phyloP scores from a whole-genome alignment of 2,329 filamentous ascomycete genomes.

The Aureobasidium subglaciale region DNA sequence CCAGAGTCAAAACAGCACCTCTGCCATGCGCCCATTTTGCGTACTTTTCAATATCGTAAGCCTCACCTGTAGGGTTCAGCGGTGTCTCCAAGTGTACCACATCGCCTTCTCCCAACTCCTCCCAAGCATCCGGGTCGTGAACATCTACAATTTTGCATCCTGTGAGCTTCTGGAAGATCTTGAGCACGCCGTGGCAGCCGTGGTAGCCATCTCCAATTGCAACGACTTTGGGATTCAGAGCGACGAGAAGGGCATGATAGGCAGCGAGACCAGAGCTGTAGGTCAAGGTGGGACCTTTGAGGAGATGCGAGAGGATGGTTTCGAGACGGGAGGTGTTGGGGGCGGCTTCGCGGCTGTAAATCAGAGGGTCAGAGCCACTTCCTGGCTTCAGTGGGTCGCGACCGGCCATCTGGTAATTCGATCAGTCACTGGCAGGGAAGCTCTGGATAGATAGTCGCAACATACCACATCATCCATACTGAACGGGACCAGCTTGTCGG shows the following conservation, averaged over 20 bases:
- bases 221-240: conserved; percentile 73
- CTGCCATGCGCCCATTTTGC: conserved; percentile 63
- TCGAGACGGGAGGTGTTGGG: conserved; percentile 84
- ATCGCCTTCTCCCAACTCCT: conserved; percentile 67
- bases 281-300: conserved; percentile 63
- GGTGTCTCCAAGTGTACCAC: conserved; percentile 90
- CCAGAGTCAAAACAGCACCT: conserved; percentile 74
- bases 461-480: conserved; percentile 45
- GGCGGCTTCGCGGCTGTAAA: conserved; percentile 75
- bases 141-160: conserved; percentile 67
- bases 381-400: conserved; percentile 31
- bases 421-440: conserved; percentile 8
- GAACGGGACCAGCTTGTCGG: conserved; percentile 52
- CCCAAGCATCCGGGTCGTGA: conserved; percentile 33
- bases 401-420: conserved; percentile 11
- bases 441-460: conserved; percentile 20
- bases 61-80: conserved; percentile 81
- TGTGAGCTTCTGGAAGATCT: conserved; percentile 65
- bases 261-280: conserved; percentile 82
- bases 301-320: conserved; percentile 65
- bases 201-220: conserved; percentile 85
- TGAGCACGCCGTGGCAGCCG: conserved; percentile 81
- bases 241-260: conserved; percentile 81
- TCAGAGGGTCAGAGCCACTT: conserved; percentile 52
- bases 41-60: conserved; percentile 64